Conservation (phyloP, 2,329 filamentous ascomycete species). For the Aspergillus neoniger region DNA sequence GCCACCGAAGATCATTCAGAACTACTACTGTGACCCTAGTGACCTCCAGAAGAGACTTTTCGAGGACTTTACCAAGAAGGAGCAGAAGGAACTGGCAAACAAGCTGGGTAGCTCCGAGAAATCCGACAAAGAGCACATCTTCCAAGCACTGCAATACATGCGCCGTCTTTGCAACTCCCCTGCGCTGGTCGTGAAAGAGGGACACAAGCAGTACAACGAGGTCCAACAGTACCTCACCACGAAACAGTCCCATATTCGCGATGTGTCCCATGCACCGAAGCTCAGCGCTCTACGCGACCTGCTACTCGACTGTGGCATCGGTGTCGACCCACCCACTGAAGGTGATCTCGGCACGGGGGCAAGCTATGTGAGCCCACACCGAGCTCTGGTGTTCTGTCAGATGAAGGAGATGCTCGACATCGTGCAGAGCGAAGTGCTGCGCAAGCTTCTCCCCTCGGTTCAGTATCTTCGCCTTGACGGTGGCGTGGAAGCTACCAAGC, state of each 20-base stretch:
- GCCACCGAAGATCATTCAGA: constrained; percentile 96
- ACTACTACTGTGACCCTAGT: constrained; percentile 98
- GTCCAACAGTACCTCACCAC: constrained; percentile 78
- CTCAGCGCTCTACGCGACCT: constrained; percentile 86
- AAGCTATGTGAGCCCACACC: constrained; percentile 90
- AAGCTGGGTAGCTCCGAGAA: constrained; percentile 85
- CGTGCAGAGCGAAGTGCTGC: constrained; percentile 91
- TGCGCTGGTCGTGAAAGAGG: constrained; percentile 92
- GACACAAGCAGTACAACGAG: constrained; percentile 84
- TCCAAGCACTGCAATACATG: constrained; percentile 99
- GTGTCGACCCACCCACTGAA: constrained; percentile 63
- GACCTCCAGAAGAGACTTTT: constrained; percentile 94
- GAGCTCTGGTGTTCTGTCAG: constrained; percentile 95
- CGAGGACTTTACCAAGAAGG: constrained; percentile 92
- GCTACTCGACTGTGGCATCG: constrained; percentile 97
- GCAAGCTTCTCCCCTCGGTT: constrained; percentile 85
- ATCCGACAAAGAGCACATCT: constrained; percentile 95
- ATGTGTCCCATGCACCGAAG: constrained; percentile 88
- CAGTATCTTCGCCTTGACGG: constrained; percentile 95
- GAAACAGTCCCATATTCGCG: constrained; percentile 79
- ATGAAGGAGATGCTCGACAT: constrained; percentile 99
- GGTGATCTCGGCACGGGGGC: constrained; percentile 60
- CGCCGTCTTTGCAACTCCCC: constrained; percentile 98
- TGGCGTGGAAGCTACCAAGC: constrained; percentile 84
- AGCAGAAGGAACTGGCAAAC: constrained; percentile 81